Conservation (phyloP, 768 basidiomycete species). For the Boletus patriciae region DNA sequence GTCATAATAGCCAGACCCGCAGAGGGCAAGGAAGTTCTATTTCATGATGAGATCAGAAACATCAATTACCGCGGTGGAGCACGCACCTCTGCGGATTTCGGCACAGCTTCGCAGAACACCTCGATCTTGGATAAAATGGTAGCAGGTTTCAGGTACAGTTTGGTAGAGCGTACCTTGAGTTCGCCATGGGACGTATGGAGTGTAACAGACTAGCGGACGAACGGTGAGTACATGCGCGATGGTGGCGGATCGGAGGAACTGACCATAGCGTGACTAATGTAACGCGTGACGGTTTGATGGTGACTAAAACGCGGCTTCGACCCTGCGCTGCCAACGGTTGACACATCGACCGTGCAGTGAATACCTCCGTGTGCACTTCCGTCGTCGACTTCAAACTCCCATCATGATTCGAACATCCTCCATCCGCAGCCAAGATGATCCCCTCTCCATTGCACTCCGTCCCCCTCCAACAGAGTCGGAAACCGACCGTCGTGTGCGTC, state of each 20-base stretch:
- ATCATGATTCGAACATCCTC: constrained; percentile 67
- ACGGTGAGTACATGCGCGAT: constrained; percentile 19
- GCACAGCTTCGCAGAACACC: constrained; percentile 95
- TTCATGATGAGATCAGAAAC: background rate
- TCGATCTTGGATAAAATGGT: constrained; percentile 63
- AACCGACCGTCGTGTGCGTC: constrained; percentile 56
- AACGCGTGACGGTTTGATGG: constrained; percentile 22
- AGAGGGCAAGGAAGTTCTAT: constrained; percentile 94
- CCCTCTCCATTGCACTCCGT: constrained; percentile 63
- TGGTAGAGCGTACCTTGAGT: constrained; percentile 69
- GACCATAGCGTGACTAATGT: constrained; percentile 32
- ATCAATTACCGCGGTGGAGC: background rate
- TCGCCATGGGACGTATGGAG: constrained; percentile 94
- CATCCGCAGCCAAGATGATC: constrained; percentile 74
- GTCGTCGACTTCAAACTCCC: constrained; percentile 35
- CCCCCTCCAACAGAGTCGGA: constrained; percentile 69
- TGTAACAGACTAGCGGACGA: constrained; percentile 74
- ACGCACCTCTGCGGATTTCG: constrained; percentile 89
- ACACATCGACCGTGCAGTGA: too few relatives aligned
- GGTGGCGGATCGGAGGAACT: constrained; percentile 25
- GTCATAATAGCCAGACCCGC: constrained; percentile 87
- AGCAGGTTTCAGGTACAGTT: background rate
- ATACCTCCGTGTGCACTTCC: constrained; percentile 1
- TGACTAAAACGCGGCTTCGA: background rate
- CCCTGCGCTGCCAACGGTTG: too few relatives aligned